Conservation (phyloP, 192 early-diverging fungal species). For the Umbelopsis isabellina region DNA sequence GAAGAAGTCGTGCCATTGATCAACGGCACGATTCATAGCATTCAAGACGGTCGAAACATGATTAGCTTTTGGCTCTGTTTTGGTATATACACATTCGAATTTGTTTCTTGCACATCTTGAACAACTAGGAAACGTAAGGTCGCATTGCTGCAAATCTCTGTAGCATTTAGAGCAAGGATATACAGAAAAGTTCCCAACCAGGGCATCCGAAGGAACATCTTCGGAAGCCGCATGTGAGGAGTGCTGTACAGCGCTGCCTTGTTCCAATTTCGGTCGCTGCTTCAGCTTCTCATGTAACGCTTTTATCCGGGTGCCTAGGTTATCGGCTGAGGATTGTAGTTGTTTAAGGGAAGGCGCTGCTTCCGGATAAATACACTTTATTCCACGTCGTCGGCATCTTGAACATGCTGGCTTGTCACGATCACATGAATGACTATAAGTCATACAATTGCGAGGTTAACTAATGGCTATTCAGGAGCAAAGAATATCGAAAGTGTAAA, state of each 20-base stretch:
- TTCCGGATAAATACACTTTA: constrained; percentile 25
- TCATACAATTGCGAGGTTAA: not conserved
- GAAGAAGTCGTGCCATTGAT: constrained; percentile 22
- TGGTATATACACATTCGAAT: constrained; percentile 20
- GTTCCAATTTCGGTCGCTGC: constrained; percentile 4
- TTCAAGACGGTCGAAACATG: constrained; percentile 23
- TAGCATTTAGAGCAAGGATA: constrained; percentile 27
- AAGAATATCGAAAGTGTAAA: not conserved
- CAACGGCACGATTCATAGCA: constrained; percentile 24
- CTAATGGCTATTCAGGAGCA: not conserved
- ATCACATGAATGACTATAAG: constrained; percentile 21
- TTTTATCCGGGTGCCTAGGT: constrained; percentile 7
- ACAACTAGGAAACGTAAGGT: constrained; percentile 23
- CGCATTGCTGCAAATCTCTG: constrained; percentile 23
- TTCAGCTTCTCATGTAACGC: constrained; percentile 8
- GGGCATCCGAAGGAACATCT: not conserved
- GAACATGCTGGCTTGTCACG: constrained; percentile 23
- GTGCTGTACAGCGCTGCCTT: not conserved
- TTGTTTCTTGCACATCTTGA: constrained; percentile 17
- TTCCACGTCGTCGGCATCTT: constrained; percentile 22
- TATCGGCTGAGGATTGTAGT: constrained; percentile 15
- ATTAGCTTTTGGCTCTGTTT: constrained; percentile 25
- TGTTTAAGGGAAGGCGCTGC: constrained; percentile 25
- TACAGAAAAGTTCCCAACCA: constrained; percentile 18
- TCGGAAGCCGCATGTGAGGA: not conserved